Evolutionary conservation across 2,329 filamentous ascomycete genomes (phyloP), one percentile per base, ranked within the genome.

Genomic region (Grosmannia serpens): DNA sequence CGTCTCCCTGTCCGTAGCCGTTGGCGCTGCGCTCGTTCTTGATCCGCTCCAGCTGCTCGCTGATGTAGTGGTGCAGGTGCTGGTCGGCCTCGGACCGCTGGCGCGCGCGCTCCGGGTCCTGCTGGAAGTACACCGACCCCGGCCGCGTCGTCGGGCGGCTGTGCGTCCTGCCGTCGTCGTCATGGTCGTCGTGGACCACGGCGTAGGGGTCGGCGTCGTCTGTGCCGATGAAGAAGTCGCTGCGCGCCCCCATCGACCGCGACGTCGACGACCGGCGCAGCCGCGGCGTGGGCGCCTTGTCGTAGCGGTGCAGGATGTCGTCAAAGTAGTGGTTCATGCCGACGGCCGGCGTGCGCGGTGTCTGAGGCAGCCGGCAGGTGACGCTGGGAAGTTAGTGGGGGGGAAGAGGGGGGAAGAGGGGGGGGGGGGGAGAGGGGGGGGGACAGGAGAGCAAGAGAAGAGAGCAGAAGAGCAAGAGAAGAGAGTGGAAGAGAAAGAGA

Each of bases 261-360:
- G 83, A 84, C 0, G 89, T 91, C 5, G 90, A 92, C 5, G 88
- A 91, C 58, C 90, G 85, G 44, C 89, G 86, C 65, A 92, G 77
- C 22, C 77, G 75, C 24, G 79, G 79, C 64, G 75, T 78, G 15
- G 55, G 72, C 64, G 24, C 27, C 57, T 62, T 61, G 66, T 75
- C 64, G 46, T 69, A 68, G 44, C 85, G 82, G 57, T 80, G 79
- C 71, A 95, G 87, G 60, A 91, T 83, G 67, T 97, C 92, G 67
- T 97, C 92, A 69, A 97, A 97, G 77, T 97, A 97, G 70, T 96
- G 91, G 9, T 87, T 81, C 73, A 95, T 92, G 47, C 86, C 90
- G 1, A 84, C 82, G 2, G 86, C 84, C 2, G 92, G 91, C 3
- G 91, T 95, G 55, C 91, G 88, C 17, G 94, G 94, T 0, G 94